Evolutionary conservation across 306 rosid genomes (phyloP).

Genomic region (Rubus parviflorus): DNA sequence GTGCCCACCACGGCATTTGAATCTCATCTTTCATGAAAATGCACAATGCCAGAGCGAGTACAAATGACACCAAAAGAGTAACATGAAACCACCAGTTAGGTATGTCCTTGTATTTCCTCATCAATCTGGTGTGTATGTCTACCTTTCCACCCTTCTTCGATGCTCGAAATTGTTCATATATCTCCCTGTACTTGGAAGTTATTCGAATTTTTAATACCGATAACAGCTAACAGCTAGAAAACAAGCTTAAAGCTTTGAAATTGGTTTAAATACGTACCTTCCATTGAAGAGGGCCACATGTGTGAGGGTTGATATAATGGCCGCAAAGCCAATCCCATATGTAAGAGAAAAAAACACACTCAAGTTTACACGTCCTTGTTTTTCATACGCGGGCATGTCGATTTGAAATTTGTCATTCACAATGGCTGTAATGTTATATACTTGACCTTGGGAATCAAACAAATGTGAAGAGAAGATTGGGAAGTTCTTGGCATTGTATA

Average conservation of each 20-base stretch:
- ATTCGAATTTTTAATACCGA: not conserved
- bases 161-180: conserved; percentile 44
- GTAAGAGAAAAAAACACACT: conserved; percentile 67
- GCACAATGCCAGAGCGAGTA: conserved; percentile 53
- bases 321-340: conserved; percentile 81
- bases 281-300: conserved; percentile 76
- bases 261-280: conserved; percentile 36
- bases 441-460: conserved; percentile 41
- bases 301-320: conserved; percentile 64
- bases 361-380: conserved; percentile 54
- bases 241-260: not conserved
- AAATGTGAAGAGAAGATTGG: conserved; percentile 39
- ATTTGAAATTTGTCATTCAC: conserved; percentile 59
- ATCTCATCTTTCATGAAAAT: conserved; percentile 31
- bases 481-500: conserved; percentile 30
- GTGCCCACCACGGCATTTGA: conserved; percentile 46
- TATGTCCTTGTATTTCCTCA: conserved; percentile 67
- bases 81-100: conserved; percentile 81
- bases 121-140: conserved; percentile 72
- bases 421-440: conserved; percentile 48
- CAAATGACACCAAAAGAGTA: conserved; percentile 41
- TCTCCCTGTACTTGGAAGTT: conserved; percentile 53
- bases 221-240: not conserved
- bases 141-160: conserved; percentile 53
- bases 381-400: conserved; percentile 23